Base-by-base conservation (phyloP, 2,329 filamentous ascomycete genomes). In the Rhytidhysteron rufulum region DNA sequence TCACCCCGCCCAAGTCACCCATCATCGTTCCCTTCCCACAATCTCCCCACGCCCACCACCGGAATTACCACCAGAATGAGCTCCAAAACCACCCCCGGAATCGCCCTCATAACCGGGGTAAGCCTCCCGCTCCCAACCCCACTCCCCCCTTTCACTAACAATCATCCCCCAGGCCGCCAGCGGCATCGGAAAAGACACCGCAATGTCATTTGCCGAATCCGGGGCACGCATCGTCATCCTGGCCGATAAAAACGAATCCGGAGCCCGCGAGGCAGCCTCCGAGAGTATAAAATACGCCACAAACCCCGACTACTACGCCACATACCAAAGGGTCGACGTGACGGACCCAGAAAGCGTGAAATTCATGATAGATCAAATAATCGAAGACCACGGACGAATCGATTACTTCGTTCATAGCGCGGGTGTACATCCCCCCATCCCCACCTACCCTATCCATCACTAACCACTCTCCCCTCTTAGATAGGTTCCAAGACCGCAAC, bases 91-190 rank as follows among this genome's bases (percentile, higher is more conserved):
- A n/a, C n/a, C n/a, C n/a, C n/a, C 15, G 43, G 43, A 22, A 18
- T 45, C 11, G 43, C 43, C 9, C 39, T 45, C 19, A 37, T 45
- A 8, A 34, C 40, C 9, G 43, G 43, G n/a, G 43, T 45, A 42
- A 25, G 43, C 29, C 5, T 5, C 13, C 5, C 13, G 11, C n/a
- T 30, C 5, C 19, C 25, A 16, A n/a, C 10, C 15, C 17, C 13
- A 7, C 30, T 32, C 10, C 22, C 3, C 24, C 25, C 9, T 9
- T n/a, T n/a, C 25, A n/a, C 25, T 29, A n/a, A 29, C 25, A n/a
- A 9, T 19, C 20, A 4, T 17, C 22, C n/a, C n/a, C 8, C 24
- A 27, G 24, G 24, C 24, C 24, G 24, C 24, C 13, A 27, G 24
- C 13, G 24, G 24, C 7, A 27, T 27, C 13, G 24, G 24, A 7